A percentile compares a stretch with the other conserved stretches of the same genome.
Evolutionary conservation across 2,329 filamentous ascomycete genomes (phyloP).

Genomic region (Diaporthe ampelina): DNA sequence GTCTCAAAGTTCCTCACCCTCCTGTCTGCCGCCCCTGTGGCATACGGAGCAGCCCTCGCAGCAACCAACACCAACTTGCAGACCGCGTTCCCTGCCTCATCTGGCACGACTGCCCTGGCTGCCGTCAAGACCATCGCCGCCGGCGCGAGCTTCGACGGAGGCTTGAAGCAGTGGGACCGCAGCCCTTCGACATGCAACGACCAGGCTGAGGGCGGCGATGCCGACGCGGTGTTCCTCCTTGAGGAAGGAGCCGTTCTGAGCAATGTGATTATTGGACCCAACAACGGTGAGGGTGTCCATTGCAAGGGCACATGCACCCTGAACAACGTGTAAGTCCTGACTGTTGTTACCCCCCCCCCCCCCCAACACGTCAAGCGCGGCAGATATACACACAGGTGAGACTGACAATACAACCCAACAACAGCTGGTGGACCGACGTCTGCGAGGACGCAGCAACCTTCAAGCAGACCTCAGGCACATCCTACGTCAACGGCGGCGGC

Average conservation of each 20-base stretch:
- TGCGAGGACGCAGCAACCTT: conserved; percentile 54
- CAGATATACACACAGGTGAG: conserved; percentile 42
- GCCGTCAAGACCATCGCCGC: conserved; percentile 49
- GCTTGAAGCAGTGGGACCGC: conserved; percentile 49
- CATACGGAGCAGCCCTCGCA: conserved; percentile 20
- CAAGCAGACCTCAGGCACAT: conserved; percentile 51
- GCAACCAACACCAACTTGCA: conserved; percentile 28
- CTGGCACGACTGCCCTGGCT: conserved; percentile 53
- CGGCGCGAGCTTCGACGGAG: conserved; percentile 56
- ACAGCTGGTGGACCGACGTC: conserved; percentile 51
- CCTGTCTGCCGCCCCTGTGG: conserved; percentile 16
- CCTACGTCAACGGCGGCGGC: conserved; percentile 55
- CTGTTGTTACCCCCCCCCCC: background rate
- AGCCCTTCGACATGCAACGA: conserved; percentile 36
- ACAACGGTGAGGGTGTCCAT: conserved; percentile 63
- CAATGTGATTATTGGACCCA: conserved; percentile 65
- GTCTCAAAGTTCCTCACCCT: conserved; percentile 10
- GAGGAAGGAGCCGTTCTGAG: conserved; percentile 62
- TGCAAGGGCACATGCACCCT: conserved; percentile 62
- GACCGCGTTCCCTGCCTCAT: conserved; percentile 53
- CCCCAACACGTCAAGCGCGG: background rate
- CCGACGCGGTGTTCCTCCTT: conserved; percentile 64
- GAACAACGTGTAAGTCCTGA: conserved; percentile 45
- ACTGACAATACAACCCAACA: conserved; percentile 48
- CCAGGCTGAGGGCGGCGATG: conserved; percentile 45